Evolutionary conservation across 495 filamentous ascomycete species (phyloP).

Genomic region (Aspergillus affinis): DNA sequence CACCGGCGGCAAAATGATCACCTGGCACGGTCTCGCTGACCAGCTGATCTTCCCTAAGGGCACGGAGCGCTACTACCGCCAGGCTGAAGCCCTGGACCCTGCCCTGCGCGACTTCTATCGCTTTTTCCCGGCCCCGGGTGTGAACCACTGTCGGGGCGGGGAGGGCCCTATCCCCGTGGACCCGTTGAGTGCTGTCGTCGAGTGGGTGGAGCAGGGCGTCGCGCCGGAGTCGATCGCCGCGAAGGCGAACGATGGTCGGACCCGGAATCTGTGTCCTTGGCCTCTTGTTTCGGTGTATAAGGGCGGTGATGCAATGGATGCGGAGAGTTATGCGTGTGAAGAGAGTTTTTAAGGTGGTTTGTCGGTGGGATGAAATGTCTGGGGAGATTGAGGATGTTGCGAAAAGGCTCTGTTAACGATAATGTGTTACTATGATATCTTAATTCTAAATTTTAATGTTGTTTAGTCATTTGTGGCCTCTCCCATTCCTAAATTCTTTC

Average conservation of each 20-base stretch:
- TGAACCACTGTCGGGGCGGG: conserved; percentile 26
- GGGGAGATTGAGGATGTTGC: no score
- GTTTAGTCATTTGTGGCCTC: not conserved
- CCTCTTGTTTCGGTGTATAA: conserved; percentile 17
- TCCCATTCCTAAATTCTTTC: no score
- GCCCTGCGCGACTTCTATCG: conserved; percentile 27
- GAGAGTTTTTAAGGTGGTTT: not conserved
- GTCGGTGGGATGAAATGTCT: no score
- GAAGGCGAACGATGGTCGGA: conserved; percentile 8
- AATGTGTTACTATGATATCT: not conserved
- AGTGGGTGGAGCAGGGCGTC: conserved; percentile 42
- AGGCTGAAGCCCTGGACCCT: conserved; percentile 14
- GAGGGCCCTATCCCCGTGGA: conserved; percentile 21
- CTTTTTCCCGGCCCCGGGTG: conserved; percentile 23
- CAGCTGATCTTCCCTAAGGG: conserved; percentile 18
- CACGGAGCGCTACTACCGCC: conserved; percentile 20
- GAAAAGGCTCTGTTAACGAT: not conserved
- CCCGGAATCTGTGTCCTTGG: conserved; percentile 12
- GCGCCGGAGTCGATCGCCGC: conserved; percentile 33
- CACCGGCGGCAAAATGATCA: conserved; percentile 44
- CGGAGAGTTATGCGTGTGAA: conserved; percentile 9
- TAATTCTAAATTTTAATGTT: not conserved
- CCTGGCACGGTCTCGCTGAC: conserved; percentile 37
- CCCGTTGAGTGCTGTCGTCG: conserved; percentile 29
- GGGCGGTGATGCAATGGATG: conserved; percentile 11